phyloP scores from a whole-genome alignment of 495 filamentous ascomycete species.

The Paragyromitra xinjiangensis region DNA sequence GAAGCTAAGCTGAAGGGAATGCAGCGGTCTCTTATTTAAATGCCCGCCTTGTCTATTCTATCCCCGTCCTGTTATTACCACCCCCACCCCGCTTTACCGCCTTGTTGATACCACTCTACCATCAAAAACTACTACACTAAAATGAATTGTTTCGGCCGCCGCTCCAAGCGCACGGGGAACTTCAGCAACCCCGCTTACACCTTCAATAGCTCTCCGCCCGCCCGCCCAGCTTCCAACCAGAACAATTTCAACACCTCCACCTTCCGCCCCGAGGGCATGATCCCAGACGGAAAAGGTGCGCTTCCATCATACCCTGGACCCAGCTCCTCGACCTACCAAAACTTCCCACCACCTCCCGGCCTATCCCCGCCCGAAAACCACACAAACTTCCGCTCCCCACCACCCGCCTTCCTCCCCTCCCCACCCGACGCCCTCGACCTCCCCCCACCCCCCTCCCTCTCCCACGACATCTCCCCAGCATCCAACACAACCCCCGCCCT shows the following conservation, averaged over 20 bases:
- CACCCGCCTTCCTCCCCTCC: slow-evolving; percentile 51
- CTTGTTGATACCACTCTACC: background rate
- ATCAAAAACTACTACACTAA: background rate
- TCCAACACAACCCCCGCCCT: slow-evolving; percentile 77
- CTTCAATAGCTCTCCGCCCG: slow-evolving; percentile 18
- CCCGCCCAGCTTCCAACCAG: background rate
- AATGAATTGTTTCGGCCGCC: slow-evolving; percentile 17
- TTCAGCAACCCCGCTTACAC: slow-evolving; percentile 20
- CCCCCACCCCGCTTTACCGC: background rate
- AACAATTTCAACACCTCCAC: background rate
- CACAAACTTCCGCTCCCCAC: slow-evolving; percentile 60
- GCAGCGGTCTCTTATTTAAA: background rate
- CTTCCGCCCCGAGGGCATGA: slow-evolving; percentile 29
- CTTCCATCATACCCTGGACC: slow-evolving; percentile 28
- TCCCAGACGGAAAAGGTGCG: slow-evolving; percentile 27
- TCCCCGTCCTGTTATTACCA: background rate
- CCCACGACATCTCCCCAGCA: slow-evolving; percentile 71
- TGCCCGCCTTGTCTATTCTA: background rate
- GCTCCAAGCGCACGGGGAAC: background rate
- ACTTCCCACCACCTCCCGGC: slow-evolving; percentile 26
- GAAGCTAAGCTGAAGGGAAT: background rate
- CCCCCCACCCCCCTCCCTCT: slow-evolving; percentile 80
- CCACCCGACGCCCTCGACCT: slow-evolving; percentile 63
- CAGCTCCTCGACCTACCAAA: background rate
- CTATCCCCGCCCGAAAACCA: slow-evolving; percentile 51